phyloP scores from a whole-genome alignment of 1,139 yeast species.

The Arxiozyma slooffiae region DNA sequence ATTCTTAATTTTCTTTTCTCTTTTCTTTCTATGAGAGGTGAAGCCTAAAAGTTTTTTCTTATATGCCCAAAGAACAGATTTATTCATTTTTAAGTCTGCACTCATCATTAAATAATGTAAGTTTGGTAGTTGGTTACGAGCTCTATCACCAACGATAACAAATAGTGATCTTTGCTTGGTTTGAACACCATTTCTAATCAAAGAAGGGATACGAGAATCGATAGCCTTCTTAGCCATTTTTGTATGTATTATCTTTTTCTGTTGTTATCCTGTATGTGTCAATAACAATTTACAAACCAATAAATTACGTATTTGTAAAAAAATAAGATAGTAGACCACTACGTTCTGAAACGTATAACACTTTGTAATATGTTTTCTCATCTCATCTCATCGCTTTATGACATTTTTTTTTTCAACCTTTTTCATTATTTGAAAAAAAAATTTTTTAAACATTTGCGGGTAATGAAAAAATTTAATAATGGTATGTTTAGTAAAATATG shows the following conservation, averaged over 20 bases:
- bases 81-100: conserved; percentile 89
- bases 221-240: conserved; percentile 90
- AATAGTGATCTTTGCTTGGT: conserved; percentile 86
- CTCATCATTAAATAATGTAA: conserved; percentile 92
- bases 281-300: not conserved
- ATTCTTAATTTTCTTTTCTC: conserved; percentile 85
- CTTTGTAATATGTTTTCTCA: conserved; percentile 15
- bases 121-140: conserved; percentile 92
- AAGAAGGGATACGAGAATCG: conserved; percentile 89
- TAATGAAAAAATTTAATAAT: too few relatives aligned
- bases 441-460: not conserved
- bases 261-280: not conserved
- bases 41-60: conserved; percentile 87
- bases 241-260: not conserved
- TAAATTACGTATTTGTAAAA: not conserved
- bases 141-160: conserved; percentile 92
- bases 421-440: not conserved
- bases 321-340: not conserved
- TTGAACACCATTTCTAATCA: conserved; percentile 93
- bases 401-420: not conserved
- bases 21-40: conserved; percentile 89
- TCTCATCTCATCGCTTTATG: conserved; percentile 16
- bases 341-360: not conserved
- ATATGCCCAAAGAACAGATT: conserved; percentile 96
- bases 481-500: too few relatives aligned